Evolutionary conservation across 2,329 filamentous ascomycete genomes (phyloP), one percentile per base, ranked within the genome.

Genomic region (Coniochaeta sp.): DNA sequence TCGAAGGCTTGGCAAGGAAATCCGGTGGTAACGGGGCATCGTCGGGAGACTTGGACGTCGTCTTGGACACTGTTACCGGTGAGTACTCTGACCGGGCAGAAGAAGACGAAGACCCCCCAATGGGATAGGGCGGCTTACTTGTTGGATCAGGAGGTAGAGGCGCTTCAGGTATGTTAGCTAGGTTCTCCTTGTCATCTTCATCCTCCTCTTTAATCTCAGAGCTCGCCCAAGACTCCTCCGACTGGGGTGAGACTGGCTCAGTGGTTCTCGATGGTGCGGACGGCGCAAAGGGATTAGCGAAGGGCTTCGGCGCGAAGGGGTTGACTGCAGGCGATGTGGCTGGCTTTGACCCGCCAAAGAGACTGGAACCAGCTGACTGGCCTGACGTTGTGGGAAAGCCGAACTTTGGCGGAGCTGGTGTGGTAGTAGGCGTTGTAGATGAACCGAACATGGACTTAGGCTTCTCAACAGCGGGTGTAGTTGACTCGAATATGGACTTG

Each of bases 111-210:
- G 80, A 81, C 62, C 81, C 78, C 56, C 78, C 80, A 43, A 82
- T 64, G 57, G 76, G 72, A 66, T 78, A 84, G 58, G 73, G 69
- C 61, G 73, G 70, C 74, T 80, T 83, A 76, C 81, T 85, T 59
- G 76, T 83, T 61, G 80, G 72, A 63, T 85, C 81, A 24, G 82
- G 81, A 36, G 83, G 82, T 5, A 85, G 71, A 61, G 82, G 81
- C 34, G 66, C 67, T 61, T 72, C 68, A 58, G 70, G 64, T 24
- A 70, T 65, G 58, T 63, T 63, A 12, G 66, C 65, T n/a, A 69
- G 63, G 61, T 64, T 68, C 64, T 67, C 71, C 62, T 74, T 74
- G 60, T 70, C 65, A 11, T 71, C 68, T 40, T 74, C 71, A 38
- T 71, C 62, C 63, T 77, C 79, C 3, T 36, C 34, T 31, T 57